Conservation (phyloP, 2,329 filamentous ascomycete genomes). For the Pseudocercospora cruenta region DNA sequence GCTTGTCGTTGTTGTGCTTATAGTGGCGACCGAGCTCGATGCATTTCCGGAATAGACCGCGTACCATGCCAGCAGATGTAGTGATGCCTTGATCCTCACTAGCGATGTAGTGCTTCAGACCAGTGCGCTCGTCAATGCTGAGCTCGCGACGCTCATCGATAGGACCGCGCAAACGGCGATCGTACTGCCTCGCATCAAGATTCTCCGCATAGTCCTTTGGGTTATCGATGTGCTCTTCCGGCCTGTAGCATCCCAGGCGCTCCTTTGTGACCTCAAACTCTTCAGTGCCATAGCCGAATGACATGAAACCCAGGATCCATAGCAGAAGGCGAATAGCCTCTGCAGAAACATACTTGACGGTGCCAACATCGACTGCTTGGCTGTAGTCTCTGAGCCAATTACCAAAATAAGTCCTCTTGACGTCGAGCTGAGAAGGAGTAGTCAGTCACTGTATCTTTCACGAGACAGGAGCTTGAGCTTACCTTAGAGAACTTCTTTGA, state of each 20-base stretch:
- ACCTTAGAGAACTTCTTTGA: constrained; percentile 88
- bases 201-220: constrained; percentile 87
- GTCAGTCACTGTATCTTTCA: no score
- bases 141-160: constrained; percentile 80
- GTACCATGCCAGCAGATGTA: constrained; percentile 78
- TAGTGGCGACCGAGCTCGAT: constrained; percentile 83
- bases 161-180: constrained; percentile 72
- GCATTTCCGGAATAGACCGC: constrained; percentile 70
- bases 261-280: constrained; percentile 85
- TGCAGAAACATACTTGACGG: constrained; percentile 85
- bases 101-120: constrained; percentile 87
- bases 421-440: constrained; percentile 57
- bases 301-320: constrained; percentile 88
- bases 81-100: constrained; percentile 78
- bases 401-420: constrained; percentile 91
- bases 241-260: constrained; percentile 77
- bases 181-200: constrained; percentile 79
- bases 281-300: constrained; percentile 78
- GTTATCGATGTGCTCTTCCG: constrained; percentile 81
- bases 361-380: constrained; percentile 90
- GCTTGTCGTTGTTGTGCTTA: constrained; percentile 65
- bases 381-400: constrained; percentile 89
- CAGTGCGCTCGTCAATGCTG: constrained; percentile 67
- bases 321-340: constrained; percentile 89
- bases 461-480: no score